Evolutionary conservation across 768 basidiomycete species (phyloP), one percentile per base, ranked within the genome.

Genomic region (Strobilomyces confusus): DNA sequence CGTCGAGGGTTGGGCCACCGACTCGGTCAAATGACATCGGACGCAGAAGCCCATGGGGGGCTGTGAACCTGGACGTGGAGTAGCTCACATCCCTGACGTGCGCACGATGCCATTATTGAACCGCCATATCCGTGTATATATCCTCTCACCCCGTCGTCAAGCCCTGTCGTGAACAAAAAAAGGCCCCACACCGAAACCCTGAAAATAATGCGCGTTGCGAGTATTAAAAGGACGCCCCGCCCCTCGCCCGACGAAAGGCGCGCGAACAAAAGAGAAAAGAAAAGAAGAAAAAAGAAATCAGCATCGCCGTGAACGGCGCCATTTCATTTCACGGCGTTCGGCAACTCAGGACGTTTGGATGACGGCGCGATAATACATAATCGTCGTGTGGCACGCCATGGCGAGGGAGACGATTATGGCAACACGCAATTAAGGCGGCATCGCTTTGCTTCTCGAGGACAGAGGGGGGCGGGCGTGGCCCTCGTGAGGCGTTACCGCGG

Each of bases 381-480:
- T 51, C 41, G 29, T 47, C 42, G 40, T 25, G 38, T 54, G 56
- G 57, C 57, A 57, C 3, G 51, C n/a, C 23, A 54, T 22, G 46
- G 49, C 11, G 42, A 57, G 59, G 30, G 7, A 36, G 32, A 51
- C 49, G 4, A 26, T 67, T 69, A 56, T 62, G 65, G 63, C 25
- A 62, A 52, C 0, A 23, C 37, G 49, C 52, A 57, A 68, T 68
- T 63, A 67, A 59, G 38, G 61, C 56, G 63, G 55, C 55, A 58
- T 62, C 55, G 58, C 60, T 46, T 59, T 58, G 25, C 49, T 48
- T 49, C 57, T 50, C 23, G 29, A n/a, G 23, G 14, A 14, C 15
- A 36, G 14, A 32, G 36, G 38, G 42, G 37, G 33, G 30, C n/a
- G 26, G 26, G 41, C n/a, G 34, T 33, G 22, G 25, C 32, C 23